Percentiles rank a stretch among this genome's conserved stretches.
These are phyloP conservation scores for Tylopilus felleus DNA, from an alignment of 768 basidiomycete species.

Conservation along the genomic window DNA sequence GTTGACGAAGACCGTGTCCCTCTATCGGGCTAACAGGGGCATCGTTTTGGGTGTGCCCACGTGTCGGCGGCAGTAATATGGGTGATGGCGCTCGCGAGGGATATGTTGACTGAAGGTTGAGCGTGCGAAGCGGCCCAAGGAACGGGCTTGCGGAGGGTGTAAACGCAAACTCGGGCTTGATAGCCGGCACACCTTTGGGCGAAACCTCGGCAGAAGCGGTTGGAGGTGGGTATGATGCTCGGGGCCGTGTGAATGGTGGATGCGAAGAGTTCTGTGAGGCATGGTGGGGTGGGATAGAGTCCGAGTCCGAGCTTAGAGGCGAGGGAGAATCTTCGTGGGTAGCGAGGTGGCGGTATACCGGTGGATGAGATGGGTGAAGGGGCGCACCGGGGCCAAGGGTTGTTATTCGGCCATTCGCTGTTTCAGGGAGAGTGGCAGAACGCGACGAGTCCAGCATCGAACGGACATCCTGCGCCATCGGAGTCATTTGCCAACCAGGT, in stretches of 20 bases:
- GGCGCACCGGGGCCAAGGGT: conserved; percentile 19
- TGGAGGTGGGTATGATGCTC: conserved; percentile 22
- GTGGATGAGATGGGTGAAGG: conserved; percentile 36
- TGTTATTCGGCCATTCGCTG: conserved; percentile 13
- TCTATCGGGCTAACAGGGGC: conserved; percentile 35
- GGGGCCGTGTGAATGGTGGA: conserved; percentile 23
- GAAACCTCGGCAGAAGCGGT: conserved; percentile 31
- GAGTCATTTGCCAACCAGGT: conserved; percentile 53
- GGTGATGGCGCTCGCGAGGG: conserved; percentile 73
- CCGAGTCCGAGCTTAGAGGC: conserved; percentile 67
- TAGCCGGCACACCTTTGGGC: conserved; percentile 20
- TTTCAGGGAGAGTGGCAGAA: conserved; percentile 15
- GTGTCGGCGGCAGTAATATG: conserved; percentile 57
- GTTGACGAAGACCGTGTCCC: conserved; percentile 27
- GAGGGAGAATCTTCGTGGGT: conserved; percentile 64
- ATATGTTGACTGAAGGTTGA: conserved; percentile 69
- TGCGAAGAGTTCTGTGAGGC: conserved; percentile 30
- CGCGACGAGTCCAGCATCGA: conserved; percentile 15
- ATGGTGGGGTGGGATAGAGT: conserved; percentile 35
- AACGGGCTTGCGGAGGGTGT: conserved; percentile 81
- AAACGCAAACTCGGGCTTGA: conserved; percentile 38
- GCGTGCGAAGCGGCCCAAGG: conserved; percentile 70
- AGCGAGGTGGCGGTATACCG: conserved; percentile 31
- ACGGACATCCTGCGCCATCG: conserved; percentile 36
- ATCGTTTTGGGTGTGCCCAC: conserved; percentile 23